Percentiles rank a stretch among this genome's conserved stretches.
Conservation (phyloP, 2,329 filamentous ascomycete species). For the Trichoderma atroviride region DNA sequence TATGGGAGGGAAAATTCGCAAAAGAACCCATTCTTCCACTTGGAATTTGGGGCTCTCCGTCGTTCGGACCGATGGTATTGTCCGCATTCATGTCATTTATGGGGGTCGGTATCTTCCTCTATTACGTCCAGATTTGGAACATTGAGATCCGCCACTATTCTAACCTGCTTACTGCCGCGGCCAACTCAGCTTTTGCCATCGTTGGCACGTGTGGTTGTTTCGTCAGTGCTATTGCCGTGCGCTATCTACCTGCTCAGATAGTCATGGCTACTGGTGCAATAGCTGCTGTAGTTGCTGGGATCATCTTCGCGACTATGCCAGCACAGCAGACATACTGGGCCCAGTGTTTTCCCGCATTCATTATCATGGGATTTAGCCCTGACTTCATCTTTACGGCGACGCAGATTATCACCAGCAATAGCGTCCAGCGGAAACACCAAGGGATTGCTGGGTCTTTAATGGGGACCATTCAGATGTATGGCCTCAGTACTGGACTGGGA, state of each 20-base stretch:
- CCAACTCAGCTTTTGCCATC: slow-evolving; percentile 47
- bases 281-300: slow-evolving; percentile 30
- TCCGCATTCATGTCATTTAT: slow-evolving; percentile 52
- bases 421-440: slow-evolving; percentile 50
- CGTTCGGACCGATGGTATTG: slow-evolving; percentile 47
- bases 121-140: slow-evolving; percentile 52
- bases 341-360: slow-evolving; percentile 45
- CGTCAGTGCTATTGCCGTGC: slow-evolving; percentile 49
- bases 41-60: slow-evolving; percentile 48
- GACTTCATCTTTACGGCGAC: slow-evolving; percentile 55
- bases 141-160: slow-evolving; percentile 46
- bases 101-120: slow-evolving; percentile 50
- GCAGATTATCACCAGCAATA: slow-evolving; percentile 57
- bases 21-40: slow-evolving; percentile 50
- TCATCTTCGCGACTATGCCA: slow-evolving; percentile 46
- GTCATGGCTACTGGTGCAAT: slow-evolving; percentile 50
- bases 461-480: slow-evolving; percentile 43
- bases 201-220: slow-evolving; percentile 43
- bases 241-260: slow-evolving; percentile 49
- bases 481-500: slow-evolving; percentile 38
- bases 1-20: slow-evolving; percentile 48
- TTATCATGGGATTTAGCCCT: slow-evolving; percentile 44
- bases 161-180: slow-evolving; percentile 43
- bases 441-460: slow-evolving; percentile 55
- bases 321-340: slow-evolving; percentile 46